phyloP scores from a whole-genome alignment of 331 rosid genomes.

The Rosa hybrid region DNA sequence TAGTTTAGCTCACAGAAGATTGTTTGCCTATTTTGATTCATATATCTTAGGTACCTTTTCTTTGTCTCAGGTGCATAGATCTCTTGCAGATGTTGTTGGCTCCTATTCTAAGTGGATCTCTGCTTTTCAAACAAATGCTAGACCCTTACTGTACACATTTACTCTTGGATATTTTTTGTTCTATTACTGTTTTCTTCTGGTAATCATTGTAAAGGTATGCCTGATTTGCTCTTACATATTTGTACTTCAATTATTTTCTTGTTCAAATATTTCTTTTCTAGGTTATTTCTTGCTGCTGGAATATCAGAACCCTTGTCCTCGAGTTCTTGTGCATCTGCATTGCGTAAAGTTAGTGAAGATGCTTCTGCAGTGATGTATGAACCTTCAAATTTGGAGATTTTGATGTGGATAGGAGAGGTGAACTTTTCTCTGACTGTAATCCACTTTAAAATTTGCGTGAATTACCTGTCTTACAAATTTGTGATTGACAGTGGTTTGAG shows the following conservation, averaged over 20 bases:
- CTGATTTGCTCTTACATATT: not conserved
- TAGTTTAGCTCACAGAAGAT: not conserved
- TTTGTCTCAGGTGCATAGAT: conserved; percentile 76
- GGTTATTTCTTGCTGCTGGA: conserved; percentile 91
- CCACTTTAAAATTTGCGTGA: not conserved
- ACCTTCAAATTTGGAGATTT: conserved; percentile 84
- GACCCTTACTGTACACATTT: conserved; percentile 64
- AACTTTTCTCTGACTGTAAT: conserved; percentile 18
- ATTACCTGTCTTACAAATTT: not conserved
- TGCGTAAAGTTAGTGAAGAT: conserved; percentile 94
- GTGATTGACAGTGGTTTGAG: conserved; percentile 11
- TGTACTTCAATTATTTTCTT: conserved; percentile 25
- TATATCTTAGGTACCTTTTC: conserved; percentile 27
- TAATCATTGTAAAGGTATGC: not conserved
- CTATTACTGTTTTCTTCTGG: not conserved
- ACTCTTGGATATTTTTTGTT: conserved; percentile 1
- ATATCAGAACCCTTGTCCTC: conserved; percentile 80
- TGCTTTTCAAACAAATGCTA: conserved; percentile 66
- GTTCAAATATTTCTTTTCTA: conserved; percentile 47
- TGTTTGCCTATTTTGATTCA: not conserved
- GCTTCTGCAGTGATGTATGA: conserved; percentile 78
- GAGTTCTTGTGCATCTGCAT: conserved; percentile 83
- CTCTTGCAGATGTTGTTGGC: conserved; percentile 89
- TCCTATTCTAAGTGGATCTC: conserved; percentile 88
- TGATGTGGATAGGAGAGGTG: conserved; percentile 99